Conservation (phyloP, 2,329 filamentous ascomycete genomes). For the Talaromyces sp. region DNA sequence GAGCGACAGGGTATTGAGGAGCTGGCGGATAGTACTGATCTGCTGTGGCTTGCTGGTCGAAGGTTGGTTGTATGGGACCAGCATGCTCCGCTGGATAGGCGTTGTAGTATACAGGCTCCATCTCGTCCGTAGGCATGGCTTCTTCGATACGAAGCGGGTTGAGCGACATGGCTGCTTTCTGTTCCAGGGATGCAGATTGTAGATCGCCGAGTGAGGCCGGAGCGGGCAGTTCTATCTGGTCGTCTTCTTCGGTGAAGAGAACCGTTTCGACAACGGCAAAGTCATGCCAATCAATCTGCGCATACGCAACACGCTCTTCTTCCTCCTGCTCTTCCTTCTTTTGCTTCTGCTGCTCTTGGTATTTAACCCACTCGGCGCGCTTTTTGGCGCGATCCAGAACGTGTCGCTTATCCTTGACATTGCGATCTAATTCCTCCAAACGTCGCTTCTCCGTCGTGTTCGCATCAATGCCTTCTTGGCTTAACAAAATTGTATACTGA, state of each 20-base stretch:
- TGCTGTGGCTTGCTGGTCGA: constrained; percentile 27
- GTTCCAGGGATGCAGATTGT: constrained; percentile 89
- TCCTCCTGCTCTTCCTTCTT: constrained; percentile 86
- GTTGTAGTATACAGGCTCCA: constrained; percentile 48
- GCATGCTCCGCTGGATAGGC: constrained; percentile 38
- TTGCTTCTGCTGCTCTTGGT: constrained; percentile 76
- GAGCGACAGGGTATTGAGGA: constrained; percentile 27
- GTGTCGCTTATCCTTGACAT: constrained; percentile 72
- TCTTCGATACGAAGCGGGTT: constrained; percentile 84
- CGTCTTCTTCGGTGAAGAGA: constrained; percentile 82
- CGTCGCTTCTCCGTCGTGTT: constrained; percentile 68
- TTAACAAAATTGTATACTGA: constrained; percentile 79
- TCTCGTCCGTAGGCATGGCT: constrained; percentile 78
- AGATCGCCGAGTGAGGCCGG: constrained; percentile 87
- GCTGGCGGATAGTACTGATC: constrained; percentile 13
- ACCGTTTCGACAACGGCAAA: constrained; percentile 96
- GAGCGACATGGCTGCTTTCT: constrained; percentile 87
- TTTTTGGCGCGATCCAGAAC: constrained; percentile 76
- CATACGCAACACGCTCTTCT: constrained; percentile 70
- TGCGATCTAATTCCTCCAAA: constrained; percentile 66
- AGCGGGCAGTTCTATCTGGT: constrained; percentile 77
- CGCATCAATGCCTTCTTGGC: constrained; percentile 62
- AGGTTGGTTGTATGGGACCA: constrained; percentile 26
- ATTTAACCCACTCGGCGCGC: constrained; percentile 81
- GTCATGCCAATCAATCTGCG: constrained; percentile 95